Evolutionary conservation across 2,329 filamentous ascomycete species (phyloP), one percentile per base, ranked within the genome.

Genomic region (Cladosporium oxysporum): DNA sequence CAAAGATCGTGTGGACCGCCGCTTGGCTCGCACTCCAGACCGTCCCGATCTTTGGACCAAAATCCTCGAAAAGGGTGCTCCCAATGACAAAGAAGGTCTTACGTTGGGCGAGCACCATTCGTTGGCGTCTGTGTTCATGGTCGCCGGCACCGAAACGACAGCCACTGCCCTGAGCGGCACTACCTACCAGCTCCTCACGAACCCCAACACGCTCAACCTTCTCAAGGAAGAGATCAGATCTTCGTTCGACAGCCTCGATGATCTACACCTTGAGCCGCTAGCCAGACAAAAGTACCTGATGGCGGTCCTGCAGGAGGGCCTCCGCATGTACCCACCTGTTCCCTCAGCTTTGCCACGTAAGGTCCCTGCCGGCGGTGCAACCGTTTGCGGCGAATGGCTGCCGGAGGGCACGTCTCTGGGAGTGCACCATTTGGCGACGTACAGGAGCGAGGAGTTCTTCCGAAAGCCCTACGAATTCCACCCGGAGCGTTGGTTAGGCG

Each of bases 101-200:
- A 71, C 65, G 6, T 58, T 69, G 16, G 74, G 65, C 0, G 78
- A 80, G 60, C 75, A 79, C 65, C 70, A 75, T 41, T 65, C 71
- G n/a, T 78, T 75, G 50, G 71, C 69, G 8, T 67, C 69, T 6
- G 65, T 76, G 8, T 71, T 80, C 59, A 79, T 82, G 68, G 83
- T 90, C 69, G 91, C 91, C 0, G 91, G 91, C 4, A 89, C 86
- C 2, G 91, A 94, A 77, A 93, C 91, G 0, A 93, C 91, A 0
- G 91, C 89, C 52, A 93, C 93, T 71, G 85, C 85, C 2, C 82
- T 93, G 0, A 85, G 85, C 2, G 83, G 88, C 3, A 84, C 92
- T 0, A 91, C 93, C 69, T 93, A 92, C 78, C 88, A 87, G 75
- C 79, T 93, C 5, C 82, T 93, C 33, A 88, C 87, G 71, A 86